Conservation (phyloP, 768 basidiomycete species). For the Trametes maxima region DNA sequence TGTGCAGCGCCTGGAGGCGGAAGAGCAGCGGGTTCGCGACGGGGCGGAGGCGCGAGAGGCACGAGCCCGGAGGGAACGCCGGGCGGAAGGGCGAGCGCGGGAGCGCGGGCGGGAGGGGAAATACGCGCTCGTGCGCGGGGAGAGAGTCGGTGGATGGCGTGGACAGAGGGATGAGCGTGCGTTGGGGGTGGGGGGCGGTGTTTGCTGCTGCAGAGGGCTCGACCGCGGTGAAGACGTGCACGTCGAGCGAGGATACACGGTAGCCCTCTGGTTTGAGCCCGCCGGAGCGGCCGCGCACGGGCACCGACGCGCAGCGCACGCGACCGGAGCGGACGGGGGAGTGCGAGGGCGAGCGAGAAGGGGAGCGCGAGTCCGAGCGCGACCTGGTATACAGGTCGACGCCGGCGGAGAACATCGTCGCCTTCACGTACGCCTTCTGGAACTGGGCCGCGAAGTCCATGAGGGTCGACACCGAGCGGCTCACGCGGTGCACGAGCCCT, state of each 20-base stretch:
- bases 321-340: slow-evolving; percentile 13
- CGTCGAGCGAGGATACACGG: slow-evolving; percentile 46
- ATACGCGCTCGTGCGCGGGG: slow-evolving; percentile 30
- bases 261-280: slow-evolving; percentile 43
- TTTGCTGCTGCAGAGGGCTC: slow-evolving; percentile 4
- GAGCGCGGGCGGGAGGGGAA: slow-evolving; percentile 41
- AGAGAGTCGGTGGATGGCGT: slow-evolving; percentile 36
- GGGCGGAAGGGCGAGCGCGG: slow-evolving; percentile 46
- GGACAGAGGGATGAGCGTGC: slow-evolving; percentile 27
- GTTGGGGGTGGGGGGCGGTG: slow-evolving; percentile 11
- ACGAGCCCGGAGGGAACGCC: slow-evolving; percentile 21
- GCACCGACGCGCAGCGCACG: slow-evolving; percentile 7
- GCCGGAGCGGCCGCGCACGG: slow-evolving; percentile 9
- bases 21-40: slow-evolving; percentile 63
- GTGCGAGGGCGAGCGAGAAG: slow-evolving; percentile 24
- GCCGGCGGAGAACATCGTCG: slow-evolving; percentile 50
- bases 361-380: slow-evolving; percentile 20
- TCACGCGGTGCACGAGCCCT: slow-evolving; percentile 33
- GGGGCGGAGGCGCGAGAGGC: slow-evolving; percentile 53
- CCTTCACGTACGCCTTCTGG: slow-evolving; percentile 59
- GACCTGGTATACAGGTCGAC: slow-evolving; percentile 26
- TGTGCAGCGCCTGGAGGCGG: slow-evolving; percentile 62
- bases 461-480: slow-evolving; percentile 43
- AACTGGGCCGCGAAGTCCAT: slow-evolving; percentile 57
- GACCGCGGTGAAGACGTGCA: slow-evolving; percentile 41